Base-by-base conservation (phyloP, 495 filamentous ascomycete genomes). In the Talaromyces liani region DNA sequence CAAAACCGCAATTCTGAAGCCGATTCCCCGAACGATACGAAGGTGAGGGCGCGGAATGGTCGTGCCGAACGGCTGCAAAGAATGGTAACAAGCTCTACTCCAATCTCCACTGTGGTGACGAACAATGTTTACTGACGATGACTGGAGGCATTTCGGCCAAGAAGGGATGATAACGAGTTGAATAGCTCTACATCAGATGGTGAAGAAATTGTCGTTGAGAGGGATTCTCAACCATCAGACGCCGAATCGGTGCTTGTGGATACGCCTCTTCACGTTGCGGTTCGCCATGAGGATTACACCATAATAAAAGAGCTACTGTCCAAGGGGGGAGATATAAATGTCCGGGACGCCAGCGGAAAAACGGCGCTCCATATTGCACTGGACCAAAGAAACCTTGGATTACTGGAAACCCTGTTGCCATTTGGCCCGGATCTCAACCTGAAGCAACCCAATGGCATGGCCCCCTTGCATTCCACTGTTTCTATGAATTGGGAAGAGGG, bases 311-410 rank as follows among this genome's bases (percentile, higher is more conserved):
- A 16, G 58, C 58, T 61, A 16, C 58, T 34, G 5, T 14, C 2
- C 16, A 9, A 47, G 3, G 34, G 16, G 18, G 58, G 14, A 24
- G 58, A 61, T 16, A 51, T 61, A 12, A 24, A 61, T 45, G 33
- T 36, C 18, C 7, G 20, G 4, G 36, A 61, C 14, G 14, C 10
- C 12, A 61, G 16, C 36, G 59, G 59, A 5, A 61, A 49, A 10
- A 61, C 59, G 3, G 18, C 59, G 22, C 34, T 61, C 18, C 45
- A 47, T n/a, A 16, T 61, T 20, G 59, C 59, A 47, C 29, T 58
- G 3, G 56, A 36, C 27, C 14, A 58, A 8, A 36, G 56, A 33
- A 22, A 58, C 29, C 27, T 58, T 20, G 56, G 31, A 20, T 36
- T 58, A 20, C n/a, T 58, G 16, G 8, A 4, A 36, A 12, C 18